Percentiles rank a stretch among this genome's conserved stretches.
Evolutionary conservation across 108 stramenopile genomes (phyloP).

Genomic region (Parietichytrium sp.): DNA sequence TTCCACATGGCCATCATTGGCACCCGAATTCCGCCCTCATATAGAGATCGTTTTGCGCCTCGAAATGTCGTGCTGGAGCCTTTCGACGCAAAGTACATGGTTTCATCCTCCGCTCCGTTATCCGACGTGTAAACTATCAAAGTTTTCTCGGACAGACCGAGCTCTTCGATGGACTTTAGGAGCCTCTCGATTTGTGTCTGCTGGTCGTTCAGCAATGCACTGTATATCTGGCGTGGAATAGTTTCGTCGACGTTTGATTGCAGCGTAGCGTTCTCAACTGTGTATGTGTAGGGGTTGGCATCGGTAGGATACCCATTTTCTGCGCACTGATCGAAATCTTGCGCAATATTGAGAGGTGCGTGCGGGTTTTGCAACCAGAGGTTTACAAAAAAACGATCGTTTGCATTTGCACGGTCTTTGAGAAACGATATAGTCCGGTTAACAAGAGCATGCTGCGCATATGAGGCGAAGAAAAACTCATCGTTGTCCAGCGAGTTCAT

Average conservation of each 20-base stretch:
- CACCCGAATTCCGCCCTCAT: conserved; percentile 25
- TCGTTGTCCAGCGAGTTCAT: conserved; percentile 27
- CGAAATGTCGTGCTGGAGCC: neutral
- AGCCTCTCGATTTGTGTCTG: neutral
- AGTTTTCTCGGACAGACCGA: neutral
- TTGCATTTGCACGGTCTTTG: neutral
- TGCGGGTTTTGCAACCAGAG: conserved; percentile 39
- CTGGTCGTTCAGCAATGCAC: conserved; percentile 11
- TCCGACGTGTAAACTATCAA: conserved; percentile 33
- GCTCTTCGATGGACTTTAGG: neutral
- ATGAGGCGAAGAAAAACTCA: conserved; percentile 16
- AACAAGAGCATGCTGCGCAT: conserved; percentile 27
- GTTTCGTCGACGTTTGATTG: neutral
- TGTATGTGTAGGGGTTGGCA: conserved; percentile 1
- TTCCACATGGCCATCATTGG: conserved; percentile 1
- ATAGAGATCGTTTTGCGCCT: neutral
- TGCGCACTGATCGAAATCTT: conserved; percentile 2
- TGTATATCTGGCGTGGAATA: neutral
- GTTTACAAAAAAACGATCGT: conserved; percentile 33
- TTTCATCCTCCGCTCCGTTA: conserved; percentile 15
- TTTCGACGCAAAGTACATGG: neutral
- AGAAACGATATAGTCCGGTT: neutral
- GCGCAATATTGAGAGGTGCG: conserved; percentile 30
- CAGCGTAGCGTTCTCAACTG: neutral
- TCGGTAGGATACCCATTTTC: conserved; percentile 5